These are phyloP conservation scores for Pythium periplocum DNA, from an alignment of 352 stramenopile genomes.

Conservation along the genomic window DNA sequence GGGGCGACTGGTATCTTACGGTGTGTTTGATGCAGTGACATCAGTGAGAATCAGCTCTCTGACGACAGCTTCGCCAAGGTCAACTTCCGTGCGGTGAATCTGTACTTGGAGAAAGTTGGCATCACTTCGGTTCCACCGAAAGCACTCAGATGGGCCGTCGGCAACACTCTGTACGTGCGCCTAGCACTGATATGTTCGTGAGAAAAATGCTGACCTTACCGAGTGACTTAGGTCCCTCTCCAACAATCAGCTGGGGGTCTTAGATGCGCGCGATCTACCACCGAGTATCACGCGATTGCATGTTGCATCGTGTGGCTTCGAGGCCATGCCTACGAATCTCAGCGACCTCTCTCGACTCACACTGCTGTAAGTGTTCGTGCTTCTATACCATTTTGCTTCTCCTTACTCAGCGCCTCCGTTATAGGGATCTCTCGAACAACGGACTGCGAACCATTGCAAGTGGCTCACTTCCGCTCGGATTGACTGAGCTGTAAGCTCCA, in stretches of 20 bases:
- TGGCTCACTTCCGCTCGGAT: slow-evolving; percentile 3
- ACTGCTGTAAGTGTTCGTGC: slow-evolving; percentile 10
- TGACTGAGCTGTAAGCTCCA: slow-evolving; percentile 10
- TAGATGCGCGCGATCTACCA: slow-evolving; percentile 11
- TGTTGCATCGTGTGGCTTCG: slow-evolving; percentile 11
- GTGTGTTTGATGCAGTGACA: slow-evolving; percentile 7
- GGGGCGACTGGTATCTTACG: background rate
- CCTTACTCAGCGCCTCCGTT: background rate
- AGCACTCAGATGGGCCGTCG: slow-evolving; percentile 15
- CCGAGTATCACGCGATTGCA: slow-evolving; percentile 13
- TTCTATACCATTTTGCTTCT: background rate
- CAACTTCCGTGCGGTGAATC: slow-evolving; percentile 3
- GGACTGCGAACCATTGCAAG: slow-evolving; percentile 9
- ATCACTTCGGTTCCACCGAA: slow-evolving; percentile 14
- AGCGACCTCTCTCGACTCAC: slow-evolving; percentile 6
- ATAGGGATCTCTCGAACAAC: slow-evolving; percentile 19
- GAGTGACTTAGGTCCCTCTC: slow-evolving; percentile 13
- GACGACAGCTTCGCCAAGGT: slow-evolving; percentile 8
- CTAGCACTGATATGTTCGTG: background rate
- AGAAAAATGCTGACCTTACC: background rate
- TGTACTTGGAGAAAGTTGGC: slow-evolving; percentile 10
- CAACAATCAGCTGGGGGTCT: slow-evolving; percentile 8
- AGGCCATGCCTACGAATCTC: slow-evolving; percentile 14
- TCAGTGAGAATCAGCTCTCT: slow-evolving; percentile 17
- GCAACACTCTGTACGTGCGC: slow-evolving; percentile 13